A percentile compares a stretch with the other conserved stretches of the same genome.
These are phyloP conservation scores for Sclerotinia spermophila DNA, from an alignment of 2,329 filamentous ascomycete genomes.

Conservation along the genomic window DNA sequence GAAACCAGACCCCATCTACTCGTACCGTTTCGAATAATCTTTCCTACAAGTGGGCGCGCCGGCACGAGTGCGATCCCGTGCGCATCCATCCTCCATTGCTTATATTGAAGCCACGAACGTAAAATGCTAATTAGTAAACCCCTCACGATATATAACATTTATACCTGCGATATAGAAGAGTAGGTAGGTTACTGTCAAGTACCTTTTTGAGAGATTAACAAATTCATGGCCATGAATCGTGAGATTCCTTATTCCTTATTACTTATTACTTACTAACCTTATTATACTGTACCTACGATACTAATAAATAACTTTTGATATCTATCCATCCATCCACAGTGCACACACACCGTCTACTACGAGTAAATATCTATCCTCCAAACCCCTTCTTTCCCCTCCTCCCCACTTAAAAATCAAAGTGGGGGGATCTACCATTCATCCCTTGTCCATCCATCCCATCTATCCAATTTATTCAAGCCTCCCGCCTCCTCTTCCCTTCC, in stretches of 20 bases:
- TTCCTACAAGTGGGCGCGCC: not conserved
- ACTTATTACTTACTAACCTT: too few species aligned
- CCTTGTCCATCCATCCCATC: not conserved
- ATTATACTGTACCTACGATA: too few species aligned
- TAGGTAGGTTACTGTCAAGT: too few species aligned
- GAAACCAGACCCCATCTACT: too few species aligned
- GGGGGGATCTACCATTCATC: not conserved
- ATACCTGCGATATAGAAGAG: not conserved
- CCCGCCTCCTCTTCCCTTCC: not conserved
- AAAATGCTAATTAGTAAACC: too few species aligned
- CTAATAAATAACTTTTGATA: too few species aligned
- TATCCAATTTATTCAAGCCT: not conserved
- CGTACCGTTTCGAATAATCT: not conserved
- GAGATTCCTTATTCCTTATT: too few species aligned
- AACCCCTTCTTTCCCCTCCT: not conserved
- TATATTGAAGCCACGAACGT: not conserved
- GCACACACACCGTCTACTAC: too few species aligned
- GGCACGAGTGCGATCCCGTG: not conserved
- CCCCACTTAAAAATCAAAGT: not conserved
- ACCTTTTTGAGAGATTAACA: not conserved
- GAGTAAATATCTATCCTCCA: not conserved
- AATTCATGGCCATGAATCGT: too few species aligned
- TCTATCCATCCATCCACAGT: too few species aligned
- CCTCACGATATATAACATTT: not conserved
- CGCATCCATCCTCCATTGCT: not conserved